These are phyloP conservation scores for Trametopsis cervina DNA, from an alignment of 768 basidiomycete species.

Conservation along the genomic window DNA sequence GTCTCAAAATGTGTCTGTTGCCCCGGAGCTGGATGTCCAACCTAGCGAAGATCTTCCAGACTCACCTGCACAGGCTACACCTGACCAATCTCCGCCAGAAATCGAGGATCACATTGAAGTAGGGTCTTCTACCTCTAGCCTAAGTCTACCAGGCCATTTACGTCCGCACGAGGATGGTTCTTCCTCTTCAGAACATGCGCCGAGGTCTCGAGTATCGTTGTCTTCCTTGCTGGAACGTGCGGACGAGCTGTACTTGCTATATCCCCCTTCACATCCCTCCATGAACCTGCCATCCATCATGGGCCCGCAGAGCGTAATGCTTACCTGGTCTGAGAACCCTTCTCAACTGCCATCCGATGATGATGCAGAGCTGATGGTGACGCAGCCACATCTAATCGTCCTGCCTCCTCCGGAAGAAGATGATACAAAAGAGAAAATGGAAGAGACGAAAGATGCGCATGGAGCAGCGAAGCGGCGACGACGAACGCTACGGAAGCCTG, in stretches of 20 bases:
- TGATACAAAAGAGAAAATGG: conserved; percentile 16
- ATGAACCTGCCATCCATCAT: conserved; percentile 53
- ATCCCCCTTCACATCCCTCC: conserved; percentile 53
- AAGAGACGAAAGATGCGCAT: background rate
- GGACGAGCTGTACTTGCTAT: conserved; percentile 49
- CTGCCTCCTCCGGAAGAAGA: conserved; percentile 30
- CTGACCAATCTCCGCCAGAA: background rate
- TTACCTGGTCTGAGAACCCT: conserved; percentile 59
- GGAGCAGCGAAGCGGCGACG: conserved; percentile 27
- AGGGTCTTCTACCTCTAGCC: background rate
- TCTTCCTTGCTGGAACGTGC: conserved; percentile 47
- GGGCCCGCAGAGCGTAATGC: conserved; percentile 72
- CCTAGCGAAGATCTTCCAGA: too few relatives aligned
- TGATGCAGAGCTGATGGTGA: conserved; percentile 56
- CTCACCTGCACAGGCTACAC: background rate
- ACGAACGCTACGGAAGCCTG: conserved; percentile 24
- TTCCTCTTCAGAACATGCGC: background rate
- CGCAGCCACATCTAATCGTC: conserved; percentile 48
- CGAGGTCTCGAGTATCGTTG: conserved; percentile 32
- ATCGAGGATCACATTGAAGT: background rate
- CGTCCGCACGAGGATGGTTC: background rate
- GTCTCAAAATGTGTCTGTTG: background rate
- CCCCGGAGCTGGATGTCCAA: too few relatives aligned
- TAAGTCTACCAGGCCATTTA: background rate
- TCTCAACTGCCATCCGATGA: conserved; percentile 40